These are phyloP conservation scores for Torulaspora microellipsoides DNA, from an alignment of 805 yeast genomes.

Conservation along the genomic window DNA sequence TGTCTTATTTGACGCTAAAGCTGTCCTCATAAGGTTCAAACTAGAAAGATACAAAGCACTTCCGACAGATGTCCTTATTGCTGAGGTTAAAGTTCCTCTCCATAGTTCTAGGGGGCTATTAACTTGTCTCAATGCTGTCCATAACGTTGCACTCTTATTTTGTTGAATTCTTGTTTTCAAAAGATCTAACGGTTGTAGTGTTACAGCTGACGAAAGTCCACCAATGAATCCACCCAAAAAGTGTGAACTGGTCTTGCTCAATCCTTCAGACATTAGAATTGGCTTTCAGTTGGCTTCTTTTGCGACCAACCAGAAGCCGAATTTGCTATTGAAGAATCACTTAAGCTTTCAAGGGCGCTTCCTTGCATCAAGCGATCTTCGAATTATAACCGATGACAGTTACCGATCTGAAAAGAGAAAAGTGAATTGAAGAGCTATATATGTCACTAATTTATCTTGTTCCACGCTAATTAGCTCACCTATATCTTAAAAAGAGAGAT, in stretches of 20 bases:
- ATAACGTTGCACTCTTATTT: constrained; percentile 31
- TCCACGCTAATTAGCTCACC: no score
- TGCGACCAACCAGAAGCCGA: neutral
- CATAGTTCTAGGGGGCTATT: constrained; percentile 51
- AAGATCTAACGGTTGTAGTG: constrained; percentile 84
- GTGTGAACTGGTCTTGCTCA: constrained; percentile 40
- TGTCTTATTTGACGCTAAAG: constrained; percentile 37
- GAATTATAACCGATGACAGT: no score
- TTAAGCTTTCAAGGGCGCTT: no score
- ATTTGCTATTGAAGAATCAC: no score
- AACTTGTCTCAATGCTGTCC: constrained; percentile 38
- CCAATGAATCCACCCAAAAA: constrained; percentile 77
- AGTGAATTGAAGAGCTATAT: no score
- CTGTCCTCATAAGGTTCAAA: constrained; percentile 56
- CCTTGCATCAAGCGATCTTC: no score
- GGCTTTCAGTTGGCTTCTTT: neutral
- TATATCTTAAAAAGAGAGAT: no score
- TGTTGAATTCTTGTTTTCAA: constrained; percentile 86
- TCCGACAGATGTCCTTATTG: constrained; percentile 84
- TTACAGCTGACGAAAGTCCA: constrained; percentile 75
- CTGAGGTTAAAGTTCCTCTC: constrained; percentile 93
- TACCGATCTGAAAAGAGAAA: no score
- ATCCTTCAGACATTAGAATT: constrained; percentile 7
- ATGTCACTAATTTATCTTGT: no score
- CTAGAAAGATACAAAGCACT: constrained; percentile 80